These are phyloP conservation scores for Actinidia arguta DNA, from an alignment of 179 eudicot genomes.

Conservation along the genomic window DNA sequence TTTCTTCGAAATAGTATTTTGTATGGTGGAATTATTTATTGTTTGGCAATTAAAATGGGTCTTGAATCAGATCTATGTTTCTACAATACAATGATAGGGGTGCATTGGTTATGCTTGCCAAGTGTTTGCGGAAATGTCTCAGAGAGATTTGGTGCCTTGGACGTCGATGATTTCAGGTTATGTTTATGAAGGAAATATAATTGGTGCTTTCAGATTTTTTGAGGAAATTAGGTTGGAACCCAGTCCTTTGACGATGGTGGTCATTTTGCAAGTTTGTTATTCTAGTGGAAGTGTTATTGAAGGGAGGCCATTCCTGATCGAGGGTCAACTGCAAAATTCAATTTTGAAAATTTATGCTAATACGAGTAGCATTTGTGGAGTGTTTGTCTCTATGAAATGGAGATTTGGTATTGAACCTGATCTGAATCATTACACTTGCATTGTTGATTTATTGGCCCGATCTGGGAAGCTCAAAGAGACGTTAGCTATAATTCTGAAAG, in stretches of 20 bases:
- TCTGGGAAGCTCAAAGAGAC: constrained; percentile 51
- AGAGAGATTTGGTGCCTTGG: constrained; percentile 70
- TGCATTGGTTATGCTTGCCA: constrained; percentile 36
- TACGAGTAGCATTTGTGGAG: constrained; percentile 30
- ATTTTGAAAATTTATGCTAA: constrained; percentile 50
- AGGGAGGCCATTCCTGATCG: constrained; percentile 43
- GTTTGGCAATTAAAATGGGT: constrained; percentile 53
- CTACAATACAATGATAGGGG: constrained; percentile 56
- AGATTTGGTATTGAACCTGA: constrained; percentile 41
- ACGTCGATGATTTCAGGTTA: constrained; percentile 55
- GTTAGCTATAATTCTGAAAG: constrained; percentile 37
- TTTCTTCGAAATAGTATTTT: constrained; percentile 32
- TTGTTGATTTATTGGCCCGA: constrained; percentile 64
- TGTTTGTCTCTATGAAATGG: constrained; percentile 47
- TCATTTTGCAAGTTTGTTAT: constrained; percentile 51
- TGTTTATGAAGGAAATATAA: constrained; percentile 36
- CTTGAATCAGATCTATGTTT: constrained; percentile 55
- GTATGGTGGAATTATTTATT: constrained; percentile 40
- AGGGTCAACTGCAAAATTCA: constrained; percentile 47
- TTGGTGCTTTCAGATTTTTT: constrained; percentile 47
- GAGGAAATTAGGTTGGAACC: constrained; percentile 52
- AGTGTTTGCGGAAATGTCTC: constrained; percentile 65
- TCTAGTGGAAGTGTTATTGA: constrained; percentile 26
- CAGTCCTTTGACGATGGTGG: constrained; percentile 55
- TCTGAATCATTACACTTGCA: constrained; percentile 51